phyloP scores from a whole-genome alignment of 805 yeast species.

The Metschnikowia anglica region DNA sequence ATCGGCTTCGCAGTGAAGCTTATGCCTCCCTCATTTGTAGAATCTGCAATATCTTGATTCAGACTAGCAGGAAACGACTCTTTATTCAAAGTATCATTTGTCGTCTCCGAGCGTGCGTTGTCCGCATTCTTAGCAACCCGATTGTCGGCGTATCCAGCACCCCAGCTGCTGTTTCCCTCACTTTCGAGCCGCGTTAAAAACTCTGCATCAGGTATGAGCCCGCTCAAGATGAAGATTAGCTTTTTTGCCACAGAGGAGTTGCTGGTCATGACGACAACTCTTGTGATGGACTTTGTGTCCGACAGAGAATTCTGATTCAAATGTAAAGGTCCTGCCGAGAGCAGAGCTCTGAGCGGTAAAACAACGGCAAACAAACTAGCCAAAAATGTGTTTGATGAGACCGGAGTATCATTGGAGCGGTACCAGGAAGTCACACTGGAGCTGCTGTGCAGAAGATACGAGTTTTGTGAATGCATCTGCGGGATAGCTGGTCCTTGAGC shows the following conservation, averaged over 20 bases:
- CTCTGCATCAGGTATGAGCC: slow-evolving; percentile 42
- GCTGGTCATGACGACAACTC: slow-evolving; percentile 57
- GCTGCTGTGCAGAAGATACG: slow-evolving; percentile 10
- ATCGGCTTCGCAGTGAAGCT: slow-evolving; percentile 7
- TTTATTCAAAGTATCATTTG: neutral
- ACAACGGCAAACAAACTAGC: slow-evolving; percentile 49
- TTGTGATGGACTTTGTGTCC: slow-evolving; percentile 34
- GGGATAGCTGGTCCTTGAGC: slow-evolving; percentile 11
- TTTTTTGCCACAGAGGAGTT: slow-evolving; percentile 62
- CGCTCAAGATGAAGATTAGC: slow-evolving; percentile 52
- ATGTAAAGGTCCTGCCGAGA: slow-evolving; percentile 35
- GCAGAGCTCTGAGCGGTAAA: slow-evolving; percentile 38
- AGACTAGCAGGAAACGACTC: neutral
- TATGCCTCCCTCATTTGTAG: slow-evolving; percentile 4
- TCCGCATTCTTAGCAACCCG: neutral
- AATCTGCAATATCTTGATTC: neutral
- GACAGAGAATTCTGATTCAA: slow-evolving; percentile 22
- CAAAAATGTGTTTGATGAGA: slow-evolving; percentile 36
- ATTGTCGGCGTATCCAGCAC: neutral
- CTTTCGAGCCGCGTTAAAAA: slow-evolving; percentile 7
- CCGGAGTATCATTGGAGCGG: slow-evolving; percentile 9
- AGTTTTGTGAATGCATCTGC: slow-evolving; percentile 9
- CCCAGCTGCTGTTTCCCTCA: neutral
- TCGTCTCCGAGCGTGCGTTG: too few species aligned
- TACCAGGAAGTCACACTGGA: slow-evolving; percentile 9